Evolutionary conservation across 2,329 filamentous ascomycete genomes (phyloP).

Genomic region (Diaporthe nobilis): DNA sequence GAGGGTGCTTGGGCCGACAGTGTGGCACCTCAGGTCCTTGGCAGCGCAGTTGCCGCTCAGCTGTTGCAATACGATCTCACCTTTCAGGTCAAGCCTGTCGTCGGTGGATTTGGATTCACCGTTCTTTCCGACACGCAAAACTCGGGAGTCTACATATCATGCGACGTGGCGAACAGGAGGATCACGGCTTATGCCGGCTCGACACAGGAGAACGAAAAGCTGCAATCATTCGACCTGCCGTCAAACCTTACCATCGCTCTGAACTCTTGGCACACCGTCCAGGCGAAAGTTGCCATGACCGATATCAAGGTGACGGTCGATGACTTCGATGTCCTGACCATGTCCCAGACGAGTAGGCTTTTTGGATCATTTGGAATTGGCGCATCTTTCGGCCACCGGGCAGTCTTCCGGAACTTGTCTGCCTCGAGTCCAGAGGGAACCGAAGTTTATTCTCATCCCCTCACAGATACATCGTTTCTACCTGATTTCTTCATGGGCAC

Average conservation of each 20-base stretch:
- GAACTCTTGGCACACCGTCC: neutral
- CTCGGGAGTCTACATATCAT: neutral
- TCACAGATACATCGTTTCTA: neutral
- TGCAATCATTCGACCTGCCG: neutral
- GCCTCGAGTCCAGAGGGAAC: neutral
- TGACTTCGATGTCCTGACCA: neutral
- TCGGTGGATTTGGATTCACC: neutral
- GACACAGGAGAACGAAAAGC: neutral
- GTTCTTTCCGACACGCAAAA: neutral
- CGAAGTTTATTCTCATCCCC: neutral
- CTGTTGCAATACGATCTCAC: neutral
- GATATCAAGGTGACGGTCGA: neutral
- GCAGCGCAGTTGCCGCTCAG: neutral
- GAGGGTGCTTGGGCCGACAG: neutral
- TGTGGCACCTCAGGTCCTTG: conserved; percentile 2
- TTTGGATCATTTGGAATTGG: neutral
- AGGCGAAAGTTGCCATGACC: neutral
- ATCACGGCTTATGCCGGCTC: neutral
- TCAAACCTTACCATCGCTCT: neutral
- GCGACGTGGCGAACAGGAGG: neutral
- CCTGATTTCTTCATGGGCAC: neutral
- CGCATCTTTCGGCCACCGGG: neutral
- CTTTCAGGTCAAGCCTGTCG: neutral
- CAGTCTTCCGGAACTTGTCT: neutral
- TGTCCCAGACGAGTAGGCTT: neutral